phyloP scores from a whole-genome alignment of 2,329 filamentous ascomycete species.

The Chrysoporthe cubensis region DNA sequence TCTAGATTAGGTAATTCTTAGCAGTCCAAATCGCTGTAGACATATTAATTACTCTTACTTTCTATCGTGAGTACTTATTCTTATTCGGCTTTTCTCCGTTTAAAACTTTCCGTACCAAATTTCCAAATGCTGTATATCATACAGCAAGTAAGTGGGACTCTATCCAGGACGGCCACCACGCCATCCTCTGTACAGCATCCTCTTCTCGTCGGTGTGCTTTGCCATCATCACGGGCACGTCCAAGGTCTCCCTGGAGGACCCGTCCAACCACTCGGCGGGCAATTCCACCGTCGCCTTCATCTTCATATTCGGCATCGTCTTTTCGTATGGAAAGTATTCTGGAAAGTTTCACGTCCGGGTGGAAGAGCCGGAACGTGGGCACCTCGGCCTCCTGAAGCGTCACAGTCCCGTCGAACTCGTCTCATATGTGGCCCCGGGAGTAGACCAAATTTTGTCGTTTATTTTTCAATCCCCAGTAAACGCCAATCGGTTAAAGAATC shows the following conservation, averaged over 20 bases:
- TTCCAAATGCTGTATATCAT: too few species aligned
- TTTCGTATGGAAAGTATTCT: slow-evolving; percentile 38
- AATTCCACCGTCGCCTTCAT: slow-evolving; percentile 55
- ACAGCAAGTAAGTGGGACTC: too few species aligned
- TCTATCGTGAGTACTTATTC: too few species aligned
- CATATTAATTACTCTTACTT: too few species aligned
- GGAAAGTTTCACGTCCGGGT: slow-evolving; percentile 49
- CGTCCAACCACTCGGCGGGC: slow-evolving; percentile 41
- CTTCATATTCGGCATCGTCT: slow-evolving; percentile 56
- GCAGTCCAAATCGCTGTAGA: too few species aligned
- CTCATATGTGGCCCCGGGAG: slow-evolving; percentile 59
- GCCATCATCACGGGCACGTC: slow-evolving; percentile 53
- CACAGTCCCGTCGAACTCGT: slow-evolving; percentile 55
- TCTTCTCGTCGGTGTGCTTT: slow-evolving; percentile 52
- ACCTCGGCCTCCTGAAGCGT: slow-evolving; percentile 55
- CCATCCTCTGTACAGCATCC: slow-evolving; percentile 53
- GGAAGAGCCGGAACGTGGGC: slow-evolving; percentile 57
- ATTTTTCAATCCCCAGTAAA: too few species aligned
- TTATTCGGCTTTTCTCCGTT: too few species aligned
- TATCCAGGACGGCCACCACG: too few species aligned
- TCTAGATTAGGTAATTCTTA: too few species aligned
- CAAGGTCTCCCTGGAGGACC: slow-evolving; percentile 46
- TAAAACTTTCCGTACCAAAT: too few species aligned
- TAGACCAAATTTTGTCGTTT: too few species aligned
- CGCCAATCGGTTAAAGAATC: too few species aligned